Conservation (phyloP, 371 early-diverging fungal genomes). For the Actinomucor elegans region DNA sequence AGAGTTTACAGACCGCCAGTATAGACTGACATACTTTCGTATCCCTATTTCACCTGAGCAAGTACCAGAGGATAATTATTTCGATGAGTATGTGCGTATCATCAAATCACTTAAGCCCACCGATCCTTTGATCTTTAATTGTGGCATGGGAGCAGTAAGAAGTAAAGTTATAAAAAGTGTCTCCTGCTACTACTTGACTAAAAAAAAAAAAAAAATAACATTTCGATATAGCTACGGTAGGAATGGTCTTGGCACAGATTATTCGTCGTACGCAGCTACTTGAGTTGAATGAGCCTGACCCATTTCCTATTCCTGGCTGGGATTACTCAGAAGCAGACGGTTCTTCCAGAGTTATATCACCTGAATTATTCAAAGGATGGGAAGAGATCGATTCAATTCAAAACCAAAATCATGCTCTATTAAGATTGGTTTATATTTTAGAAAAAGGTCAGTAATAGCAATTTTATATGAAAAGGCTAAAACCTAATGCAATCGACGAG, state of each 20-base stretch:
- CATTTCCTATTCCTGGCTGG: slow-evolving; percentile 42
- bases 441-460: slow-evolving; percentile 43
- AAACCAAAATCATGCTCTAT: slow-evolving; percentile 47
- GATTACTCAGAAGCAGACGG: slow-evolving; percentile 13
- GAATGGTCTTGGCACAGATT: slow-evolving; percentile 61
- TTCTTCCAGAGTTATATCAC: slow-evolving; percentile 9
- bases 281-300: slow-evolving; percentile 36
- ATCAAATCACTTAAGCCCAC: slow-evolving; percentile 38
- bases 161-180: slow-evolving; percentile 42
- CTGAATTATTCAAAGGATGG: slow-evolving; percentile 28
- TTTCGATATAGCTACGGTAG: slow-evolving; percentile 51
- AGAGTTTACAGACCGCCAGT: slow-evolving; percentile 36
- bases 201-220: too few species aligned
- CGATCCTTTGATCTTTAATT: slow-evolving; percentile 64
- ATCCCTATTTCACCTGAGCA: slow-evolving; percentile 69
- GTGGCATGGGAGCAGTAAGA: slow-evolving; percentile 76
- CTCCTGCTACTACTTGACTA: too few species aligned
- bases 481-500: background rate
- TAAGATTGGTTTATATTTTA: slow-evolving; percentile 56
- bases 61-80: slow-evolving; percentile 64
- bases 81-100: slow-evolving; percentile 64
- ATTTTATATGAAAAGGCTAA: too few species aligned
- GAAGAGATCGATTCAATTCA: slow-evolving; percentile 44
- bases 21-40: slow-evolving; percentile 53
- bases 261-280: slow-evolving; percentile 54